Evolutionary conservation across 2,329 filamentous ascomycete species (phyloP).

Genomic region (Knoxdaviesia capensis): DNA sequence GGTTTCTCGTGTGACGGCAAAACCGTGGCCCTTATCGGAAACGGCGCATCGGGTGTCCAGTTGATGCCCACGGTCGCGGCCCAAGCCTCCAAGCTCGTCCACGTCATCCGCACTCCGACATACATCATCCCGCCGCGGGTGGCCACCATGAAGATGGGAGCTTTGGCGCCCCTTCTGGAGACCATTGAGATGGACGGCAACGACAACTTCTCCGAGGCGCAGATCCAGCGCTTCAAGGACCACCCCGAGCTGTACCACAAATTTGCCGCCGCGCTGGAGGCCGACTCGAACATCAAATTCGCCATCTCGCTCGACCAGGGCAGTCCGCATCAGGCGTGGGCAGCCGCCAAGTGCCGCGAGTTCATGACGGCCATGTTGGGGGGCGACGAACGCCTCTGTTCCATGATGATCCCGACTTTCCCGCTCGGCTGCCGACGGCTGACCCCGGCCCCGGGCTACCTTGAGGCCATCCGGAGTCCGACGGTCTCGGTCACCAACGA

Average conservation of each 20-base stretch:
- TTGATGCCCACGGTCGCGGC: conserved; percentile 27
- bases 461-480: conserved; percentile 21
- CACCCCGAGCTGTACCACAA: conserved; percentile 23
- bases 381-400: conserved; percentile 27
- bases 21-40: conserved; percentile 33
- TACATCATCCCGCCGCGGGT: conserved; percentile 20
- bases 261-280: conserved; percentile 26
- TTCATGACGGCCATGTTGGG: conserved; percentile 27
- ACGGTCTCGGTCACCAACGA: conserved; percentile 28
- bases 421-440: conserved; percentile 26
- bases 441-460: conserved; percentile 28
- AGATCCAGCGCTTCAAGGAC: conserved; percentile 24
- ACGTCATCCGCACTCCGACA: conserved; percentile 20
- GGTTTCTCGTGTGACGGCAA: conserved; percentile 27
- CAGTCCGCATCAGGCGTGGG: conserved; percentile 19
- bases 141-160: conserved; percentile 13
- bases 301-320: conserved; percentile 20
- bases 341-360: conserved; percentile 17
- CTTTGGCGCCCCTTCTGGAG: conserved; percentile 11
- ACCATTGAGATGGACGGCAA: conserved; percentile 8
- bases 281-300: conserved; percentile 22
- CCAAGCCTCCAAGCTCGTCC: conserved; percentile 19
- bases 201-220: conserved; percentile 9
- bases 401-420: conserved; percentile 27
- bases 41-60: conserved; percentile 33